Conservation (phyloP, 2,329 filamentous ascomycete species). For the Cladosporium colombiae region DNA sequence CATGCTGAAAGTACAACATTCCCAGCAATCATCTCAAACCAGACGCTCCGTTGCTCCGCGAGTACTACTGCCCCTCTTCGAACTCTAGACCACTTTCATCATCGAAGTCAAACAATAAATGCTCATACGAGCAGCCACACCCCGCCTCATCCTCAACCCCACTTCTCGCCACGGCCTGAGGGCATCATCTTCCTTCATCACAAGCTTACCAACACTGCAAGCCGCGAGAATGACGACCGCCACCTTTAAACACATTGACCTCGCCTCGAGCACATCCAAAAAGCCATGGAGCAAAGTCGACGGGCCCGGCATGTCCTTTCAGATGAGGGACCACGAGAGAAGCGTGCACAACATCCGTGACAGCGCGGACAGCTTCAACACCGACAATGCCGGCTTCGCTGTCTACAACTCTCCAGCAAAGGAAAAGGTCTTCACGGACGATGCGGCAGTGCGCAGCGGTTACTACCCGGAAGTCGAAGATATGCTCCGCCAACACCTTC, state of each 20-base stretch:
- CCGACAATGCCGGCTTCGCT: conserved; percentile 61
- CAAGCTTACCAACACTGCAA: conserved; percentile 6
- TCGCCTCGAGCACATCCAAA: conserved; percentile 46
- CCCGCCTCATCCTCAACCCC: conserved; percentile 12
- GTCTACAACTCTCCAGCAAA: conserved; percentile 55
- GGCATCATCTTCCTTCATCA: neutral
- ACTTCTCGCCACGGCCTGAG: conserved; percentile 16
- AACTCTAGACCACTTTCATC: neutral
- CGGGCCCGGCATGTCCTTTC: conserved; percentile 57
- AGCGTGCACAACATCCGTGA: conserved; percentile 59
- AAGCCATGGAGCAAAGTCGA: conserved; percentile 68
- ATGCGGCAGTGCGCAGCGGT: conserved; percentile 53
- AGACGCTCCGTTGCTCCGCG: conserved; percentile 11
- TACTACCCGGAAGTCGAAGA: conserved; percentile 66
- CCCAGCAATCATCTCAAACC: neutral
- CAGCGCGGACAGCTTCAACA: conserved; percentile 52
- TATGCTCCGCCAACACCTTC: conserved; percentile 56
- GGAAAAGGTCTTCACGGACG: conserved; percentile 59
- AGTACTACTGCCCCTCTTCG: neutral
- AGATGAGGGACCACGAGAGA: conserved; percentile 47
- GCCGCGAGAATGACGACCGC: conserved; percentile 56
- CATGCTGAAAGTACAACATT: neutral
- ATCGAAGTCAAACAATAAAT: conserved; percentile 10
- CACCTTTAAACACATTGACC: conserved; percentile 63
- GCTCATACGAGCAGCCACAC: conserved; percentile 6